Conservation (phyloP, 108 stramenopile genomes). For the Seminavis robusta region DNA sequence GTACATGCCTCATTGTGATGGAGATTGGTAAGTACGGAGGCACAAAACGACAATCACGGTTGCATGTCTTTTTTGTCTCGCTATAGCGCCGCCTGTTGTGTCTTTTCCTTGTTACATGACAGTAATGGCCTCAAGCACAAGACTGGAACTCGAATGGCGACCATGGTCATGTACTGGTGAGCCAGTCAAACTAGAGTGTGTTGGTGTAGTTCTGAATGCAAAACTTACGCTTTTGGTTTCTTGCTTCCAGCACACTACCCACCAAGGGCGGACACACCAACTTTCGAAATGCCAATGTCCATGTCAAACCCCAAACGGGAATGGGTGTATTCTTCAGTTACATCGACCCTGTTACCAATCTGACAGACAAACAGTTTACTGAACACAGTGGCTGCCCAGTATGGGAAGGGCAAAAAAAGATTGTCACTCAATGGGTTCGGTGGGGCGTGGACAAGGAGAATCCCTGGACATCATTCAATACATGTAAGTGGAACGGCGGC, state of each 20-base stretch:
- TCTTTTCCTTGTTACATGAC: slow-evolving; percentile 5
- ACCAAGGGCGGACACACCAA: slow-evolving; percentile 83
- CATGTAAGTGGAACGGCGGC: slow-evolving; percentile 22
- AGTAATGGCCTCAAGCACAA: slow-evolving; percentile 67
- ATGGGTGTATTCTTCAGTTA: slow-evolving; percentile 87
- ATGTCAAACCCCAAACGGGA: slow-evolving; percentile 70
- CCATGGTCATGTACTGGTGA: slow-evolving; percentile 91
- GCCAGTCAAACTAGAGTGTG: background rate
- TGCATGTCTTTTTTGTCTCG: background rate
- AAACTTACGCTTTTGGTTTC: background rate
- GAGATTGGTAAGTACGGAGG: slow-evolving; percentile 24
- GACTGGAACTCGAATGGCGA: slow-evolving; percentile 84
- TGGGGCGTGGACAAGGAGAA: slow-evolving; percentile 82
- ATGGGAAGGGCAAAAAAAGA: slow-evolving; percentile 61
- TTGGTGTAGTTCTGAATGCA: background rate
- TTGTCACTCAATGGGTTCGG: slow-evolving; percentile 94
- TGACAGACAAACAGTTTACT: slow-evolving; percentile 62
- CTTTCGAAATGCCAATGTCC: slow-evolving; percentile 82
- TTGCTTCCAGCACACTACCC: slow-evolving; percentile 43
- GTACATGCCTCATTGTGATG: slow-evolving; percentile 93
- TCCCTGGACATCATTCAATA: slow-evolving; percentile 85
- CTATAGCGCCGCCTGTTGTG: too few species aligned
- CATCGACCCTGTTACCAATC: slow-evolving; percentile 66
- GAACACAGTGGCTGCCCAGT: slow-evolving; percentile 51
- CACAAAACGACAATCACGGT: background rate